Base-by-base conservation (phyloP, 306 rosid genomes). In the Canavalia gladiata region DNA sequence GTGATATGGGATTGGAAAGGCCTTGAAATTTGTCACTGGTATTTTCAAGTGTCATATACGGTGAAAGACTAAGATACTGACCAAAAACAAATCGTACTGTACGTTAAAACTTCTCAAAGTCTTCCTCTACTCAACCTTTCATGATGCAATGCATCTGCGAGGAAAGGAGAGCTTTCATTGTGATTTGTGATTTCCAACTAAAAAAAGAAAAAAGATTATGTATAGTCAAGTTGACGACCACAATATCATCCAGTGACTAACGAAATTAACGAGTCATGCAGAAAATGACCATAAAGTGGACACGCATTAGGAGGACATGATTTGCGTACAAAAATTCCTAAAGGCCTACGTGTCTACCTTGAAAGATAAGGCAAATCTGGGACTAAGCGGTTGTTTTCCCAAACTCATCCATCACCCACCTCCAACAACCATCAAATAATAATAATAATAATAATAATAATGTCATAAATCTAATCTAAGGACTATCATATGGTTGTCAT, bases 341-440 rank as follows among this genome's bases (percentile, higher is more conserved):
- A 52, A 80, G 82, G 72, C 82, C 79, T 68, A 62, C 76, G 47
- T 85, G 85, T 76, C 76, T 85, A n/a, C 62, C 88, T 56, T 85
- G 51, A 81, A 77, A 77, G 74, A 51, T 56, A 81, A 81, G 83
- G 83, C 63, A 65, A 72, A 12, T 81, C 69, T 65, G 67, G 83
- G 76, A 76, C 81, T 76, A 76, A 81, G 76, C 5, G 37, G 83
- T 76, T 85, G 83, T 77, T 85, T 64, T 76, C 73, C 30, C 66
- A 56, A 37, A 80, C 59, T 54, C 25, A 35, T 76, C 80, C 33
- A 76, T 76, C 80, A 71, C 72, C 83, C 74, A 72, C 72, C 58
- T 81, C 74, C 81, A 81, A 77, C 80, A 31, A 64, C 80, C 83
- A 6, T 39, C 30, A 51, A 51, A 54, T 80, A 5, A 57, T 72